A percentile compares a stretch with the other conserved stretches of the same genome.
These are phyloP conservation scores for Pseudocercospora crystallina DNA, from an alignment of 2,329 filamentous ascomycete genomes.

Conservation along the genomic window DNA sequence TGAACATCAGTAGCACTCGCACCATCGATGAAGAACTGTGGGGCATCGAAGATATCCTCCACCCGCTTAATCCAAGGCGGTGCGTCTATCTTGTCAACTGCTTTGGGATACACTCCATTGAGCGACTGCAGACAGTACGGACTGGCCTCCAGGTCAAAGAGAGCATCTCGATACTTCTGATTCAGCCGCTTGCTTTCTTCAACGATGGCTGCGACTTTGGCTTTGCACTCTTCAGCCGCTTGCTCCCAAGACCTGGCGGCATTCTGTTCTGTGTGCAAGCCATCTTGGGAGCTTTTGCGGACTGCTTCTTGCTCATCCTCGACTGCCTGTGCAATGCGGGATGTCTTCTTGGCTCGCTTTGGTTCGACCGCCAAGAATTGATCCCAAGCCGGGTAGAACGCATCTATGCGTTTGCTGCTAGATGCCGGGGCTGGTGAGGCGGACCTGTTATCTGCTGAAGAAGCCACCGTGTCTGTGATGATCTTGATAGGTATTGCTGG, in stretches of 20 bases:
- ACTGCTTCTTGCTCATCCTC: constrained; percentile 24
- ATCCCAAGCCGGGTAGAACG: constrained; percentile 34
- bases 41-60: constrained; percentile 37
- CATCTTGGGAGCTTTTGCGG: constrained; percentile 18
- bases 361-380: constrained; percentile 32
- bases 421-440: constrained; percentile 10
- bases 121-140: constrained; percentile 32
- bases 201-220: constrained; percentile 59
- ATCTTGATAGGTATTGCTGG: constrained; percentile 29
- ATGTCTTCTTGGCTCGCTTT: constrained; percentile 28
- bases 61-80: constrained; percentile 35
- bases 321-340: constrained; percentile 19
- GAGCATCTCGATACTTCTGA: constrained; percentile 81
- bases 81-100: constrained; percentile 26
- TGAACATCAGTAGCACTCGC: constrained; percentile 75
- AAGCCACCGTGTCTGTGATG: constrained; percentile 17
- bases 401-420: constrained; percentile 19
- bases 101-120: constrained; percentile 20
- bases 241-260: constrained; percentile 63
- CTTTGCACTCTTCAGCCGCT: constrained; percentile 66
- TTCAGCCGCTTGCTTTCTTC: constrained; percentile 72
- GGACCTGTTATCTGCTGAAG: too few relatives aligned
- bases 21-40: constrained; percentile 68
- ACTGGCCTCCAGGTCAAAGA: constrained; percentile 81
- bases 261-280: constrained; percentile 28